Evolutionary conservation across 805 yeast genomes (phyloP).

Genomic region (Candida silvatica): DNA sequence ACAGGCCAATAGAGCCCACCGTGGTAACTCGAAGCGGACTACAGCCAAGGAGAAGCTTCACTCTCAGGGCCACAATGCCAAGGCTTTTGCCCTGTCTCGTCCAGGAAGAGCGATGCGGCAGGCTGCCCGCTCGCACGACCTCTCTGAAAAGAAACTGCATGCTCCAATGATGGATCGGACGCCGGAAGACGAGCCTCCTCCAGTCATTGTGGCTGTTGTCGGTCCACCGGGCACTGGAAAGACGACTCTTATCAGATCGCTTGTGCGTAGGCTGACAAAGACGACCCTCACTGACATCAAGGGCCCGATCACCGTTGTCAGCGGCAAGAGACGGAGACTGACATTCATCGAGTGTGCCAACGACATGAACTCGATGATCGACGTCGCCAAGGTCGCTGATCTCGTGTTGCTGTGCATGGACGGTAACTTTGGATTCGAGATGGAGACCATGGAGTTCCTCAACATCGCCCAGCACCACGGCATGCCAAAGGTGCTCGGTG

Average conservation of each 20-base stretch:
- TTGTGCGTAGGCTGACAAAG: conserved; percentile 81
- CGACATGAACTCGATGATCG: conserved; percentile 93
- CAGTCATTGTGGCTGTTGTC: conserved; percentile 90
- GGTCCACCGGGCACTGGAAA: conserved; percentile 99
- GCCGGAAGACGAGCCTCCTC: conserved; percentile 97
- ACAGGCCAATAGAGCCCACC: conserved; percentile 64
- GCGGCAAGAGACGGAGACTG: conserved; percentile 87
- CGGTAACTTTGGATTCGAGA: conserved; percentile 96
- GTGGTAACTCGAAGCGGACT: conserved; percentile 43
- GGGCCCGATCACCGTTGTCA: conserved; percentile 95
- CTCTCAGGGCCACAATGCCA: conserved; percentile 77
- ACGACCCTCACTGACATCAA: conserved; percentile 78
- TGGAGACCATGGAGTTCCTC: conserved; percentile 99
- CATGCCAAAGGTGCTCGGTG: conserved; percentile 95
- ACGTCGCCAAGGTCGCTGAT: conserved; percentile 92
- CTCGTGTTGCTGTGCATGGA: conserved; percentile 82
- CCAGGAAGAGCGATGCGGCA: conserved; percentile 81
- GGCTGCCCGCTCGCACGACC: conserved; percentile 80
- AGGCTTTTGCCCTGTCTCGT: conserved; percentile 74
- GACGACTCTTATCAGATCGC: conserved; percentile 82
- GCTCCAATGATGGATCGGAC: conserved; percentile 98
- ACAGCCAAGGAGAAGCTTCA: conserved; percentile 83
- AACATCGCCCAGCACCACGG: conserved; percentile 97
- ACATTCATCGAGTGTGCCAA: conserved; percentile 91
- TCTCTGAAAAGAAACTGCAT: conserved; percentile 76